A percentile compares a stretch with the other conserved stretches of the same genome.
These are phyloP conservation scores for Eucalyptus rudis DNA, from an alignment of 345 rosid genomes.

Conservation along the genomic window DNA sequence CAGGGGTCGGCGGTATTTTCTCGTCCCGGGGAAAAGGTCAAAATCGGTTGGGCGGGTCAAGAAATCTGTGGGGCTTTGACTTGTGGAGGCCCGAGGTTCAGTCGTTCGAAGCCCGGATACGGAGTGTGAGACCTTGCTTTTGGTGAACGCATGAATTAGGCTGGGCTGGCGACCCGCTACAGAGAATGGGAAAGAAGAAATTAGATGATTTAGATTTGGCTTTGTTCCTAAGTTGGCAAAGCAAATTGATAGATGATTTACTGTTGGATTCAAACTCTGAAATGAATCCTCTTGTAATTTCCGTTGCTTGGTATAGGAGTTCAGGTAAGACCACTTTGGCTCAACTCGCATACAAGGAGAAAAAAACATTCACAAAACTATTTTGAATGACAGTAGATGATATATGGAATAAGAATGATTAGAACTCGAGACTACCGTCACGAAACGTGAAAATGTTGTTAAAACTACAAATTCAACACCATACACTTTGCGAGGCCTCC, in stretches of 20 bases:
- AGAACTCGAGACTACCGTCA: fast-evolving
- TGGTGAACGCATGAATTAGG: no score
- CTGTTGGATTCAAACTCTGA: no score
- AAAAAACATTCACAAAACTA: no score
- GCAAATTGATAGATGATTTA: no score
- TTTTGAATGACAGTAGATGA: fast-evolving
- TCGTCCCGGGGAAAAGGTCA: not conserved
- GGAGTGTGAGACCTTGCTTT: not conserved
- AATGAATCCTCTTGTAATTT: no score
- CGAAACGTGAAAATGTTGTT: fast-evolving
- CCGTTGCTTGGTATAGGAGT: not conserved
- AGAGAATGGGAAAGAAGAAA: no score
- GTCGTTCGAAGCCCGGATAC: not conserved
- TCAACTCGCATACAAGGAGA: not conserved
- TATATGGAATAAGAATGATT: fast-evolving
- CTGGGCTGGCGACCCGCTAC: no score
- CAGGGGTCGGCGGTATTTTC: not conserved
- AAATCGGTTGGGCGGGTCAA: not conserved
- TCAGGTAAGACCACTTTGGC: not conserved
- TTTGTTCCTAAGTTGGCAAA: no score
- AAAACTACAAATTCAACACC: not conserved
- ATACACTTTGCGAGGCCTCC: not conserved
- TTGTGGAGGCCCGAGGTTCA: not conserved
- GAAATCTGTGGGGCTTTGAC: not conserved
- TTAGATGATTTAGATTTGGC: no score